Evolutionary conservation across 2,329 filamentous ascomycete genomes (phyloP).

Genomic region (Botrytis cinerea): DNA sequence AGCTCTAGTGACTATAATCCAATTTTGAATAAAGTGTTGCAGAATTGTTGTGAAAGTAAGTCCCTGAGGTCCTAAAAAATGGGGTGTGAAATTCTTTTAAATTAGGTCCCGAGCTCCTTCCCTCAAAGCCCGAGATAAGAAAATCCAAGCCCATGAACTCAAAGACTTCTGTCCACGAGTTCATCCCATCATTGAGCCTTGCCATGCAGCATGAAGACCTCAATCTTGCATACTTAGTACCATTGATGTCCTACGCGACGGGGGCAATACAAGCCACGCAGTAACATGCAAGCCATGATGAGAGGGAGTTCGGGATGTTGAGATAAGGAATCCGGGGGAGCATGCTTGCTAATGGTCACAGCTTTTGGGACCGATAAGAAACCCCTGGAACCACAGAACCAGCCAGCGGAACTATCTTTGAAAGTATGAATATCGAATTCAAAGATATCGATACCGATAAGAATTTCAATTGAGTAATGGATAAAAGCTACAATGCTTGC

Average conservation of each 20-base stretch:
- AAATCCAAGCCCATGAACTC: not conserved
- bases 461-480: slow-evolving; percentile 8
- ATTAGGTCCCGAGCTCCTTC: not conserved
- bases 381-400: not conserved
- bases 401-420: slow-evolving; percentile 7
- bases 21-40: not conserved
- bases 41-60: not conserved
- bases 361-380: not conserved
- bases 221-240: not conserved
- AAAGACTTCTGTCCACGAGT: not conserved
- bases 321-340: slow-evolving; percentile 22
- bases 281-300: not conserved
- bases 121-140: slow-evolving; percentile 6
- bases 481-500: not conserved
- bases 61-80: not conserved
- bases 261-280: not conserved
- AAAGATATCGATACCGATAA: not conserved
- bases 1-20: not conserved
- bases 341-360: slow-evolving; percentile 15
- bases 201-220: not conserved
- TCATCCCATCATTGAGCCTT: slow-evolving; percentile 5
- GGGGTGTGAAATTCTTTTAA: slow-evolving; percentile 15
- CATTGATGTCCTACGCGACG: not conserved
- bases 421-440: not conserved
- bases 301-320: slow-evolving; percentile 2